Evolutionary conservation across 208 protist species (phyloP), one percentile per base, ranked within the genome.

Genomic region (Kentomonas sorsogonicus): DNA sequence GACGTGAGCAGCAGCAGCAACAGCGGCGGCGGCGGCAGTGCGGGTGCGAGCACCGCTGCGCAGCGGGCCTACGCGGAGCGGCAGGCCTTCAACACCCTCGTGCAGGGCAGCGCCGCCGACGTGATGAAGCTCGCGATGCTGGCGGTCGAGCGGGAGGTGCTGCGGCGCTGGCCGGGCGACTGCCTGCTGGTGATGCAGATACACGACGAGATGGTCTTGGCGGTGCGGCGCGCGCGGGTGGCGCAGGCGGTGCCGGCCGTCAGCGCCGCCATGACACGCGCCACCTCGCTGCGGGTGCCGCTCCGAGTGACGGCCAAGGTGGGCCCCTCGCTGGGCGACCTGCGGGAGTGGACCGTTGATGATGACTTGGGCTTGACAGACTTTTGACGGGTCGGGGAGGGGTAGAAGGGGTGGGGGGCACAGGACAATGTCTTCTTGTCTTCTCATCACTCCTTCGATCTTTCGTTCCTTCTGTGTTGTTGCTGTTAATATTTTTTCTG

Each of bases 71-170:
- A 89, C 30, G 90, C 87, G 16, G 82, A 93, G 69, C 79, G 90
- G 30, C 87, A 93, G 74, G 87, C 90, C n/a, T 90, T 94, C 58
- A 96, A 96, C 68, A 90, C 83, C 15, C 77, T 92, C 0, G 62
- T 96, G 47, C 90, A 96, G 45, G 90, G 90, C 36, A 92, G 79
- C 48, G 87, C 90, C 1, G 90, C 90, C 39, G 90, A 96, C 46
- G 67, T 96, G 0, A 87, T 94, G 74, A 96, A 96, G 65, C 60
- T 86, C 53, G 71, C 74, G 13, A 96, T 96, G 90, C 45, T 94
- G 4, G 83, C 73, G 4, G 72, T 93, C 22, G 71, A 89, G 26
- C 69, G 53, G 20, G 72, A 89, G 0, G 79, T 91, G 61, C 67
- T 92, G 60, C 76, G 69, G 48, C 50, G 53, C n/a, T 61, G 45